Evolutionary conservation across 2,329 filamentous ascomycete genomes (phyloP), one percentile per base, ranked within the genome.

Genomic region (Paecilomyces dactylethromorphus): DNA sequence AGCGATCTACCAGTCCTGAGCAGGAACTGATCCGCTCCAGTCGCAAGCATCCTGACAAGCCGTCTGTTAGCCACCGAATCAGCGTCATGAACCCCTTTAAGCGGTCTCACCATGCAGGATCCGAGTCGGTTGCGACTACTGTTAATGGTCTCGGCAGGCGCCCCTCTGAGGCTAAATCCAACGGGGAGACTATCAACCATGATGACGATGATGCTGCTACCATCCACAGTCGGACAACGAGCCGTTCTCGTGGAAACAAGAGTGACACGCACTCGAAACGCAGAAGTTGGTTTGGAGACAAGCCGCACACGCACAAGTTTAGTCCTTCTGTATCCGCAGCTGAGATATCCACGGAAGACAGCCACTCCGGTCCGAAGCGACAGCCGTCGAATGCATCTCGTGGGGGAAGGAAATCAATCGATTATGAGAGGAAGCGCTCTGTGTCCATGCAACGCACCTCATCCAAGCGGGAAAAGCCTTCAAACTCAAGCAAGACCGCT

Each of bases 11-110:
- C 49, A 76, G 72, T 53, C 70, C 72, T 1, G 73, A 76, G 58
- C 68, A 73, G 56, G 73, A 75, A 35, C 60, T 70, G 31, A 71
- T 70, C 50, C 72, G 71, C 22, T 59, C 68, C 11, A 66, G 69
- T 24, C 72, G 67, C 52, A 72, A 70, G 55, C 69, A 71, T 55
- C 72, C 70, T 0, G 66, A 70, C n/a, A 72, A 73, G 58, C 68
- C 71, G 26, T 74, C 74, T 3, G 69, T 74, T 64, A 72, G 71
- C 59, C 72, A 75, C 53, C 72, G 75, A 11, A 74, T 77, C 59
- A 77, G 74, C 59, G 69, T 74, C 50, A 75, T 77, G 60, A 78
- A 77, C 54, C 74, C 73, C 1, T 78, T 78, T 66, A 78, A 73
- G 62, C 75, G 76, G 32, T 66, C 71, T 4, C 69, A 71, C 39